Base-by-base conservation (phyloP, 257 asterid species). In the Solanum paucissectum region DNA sequence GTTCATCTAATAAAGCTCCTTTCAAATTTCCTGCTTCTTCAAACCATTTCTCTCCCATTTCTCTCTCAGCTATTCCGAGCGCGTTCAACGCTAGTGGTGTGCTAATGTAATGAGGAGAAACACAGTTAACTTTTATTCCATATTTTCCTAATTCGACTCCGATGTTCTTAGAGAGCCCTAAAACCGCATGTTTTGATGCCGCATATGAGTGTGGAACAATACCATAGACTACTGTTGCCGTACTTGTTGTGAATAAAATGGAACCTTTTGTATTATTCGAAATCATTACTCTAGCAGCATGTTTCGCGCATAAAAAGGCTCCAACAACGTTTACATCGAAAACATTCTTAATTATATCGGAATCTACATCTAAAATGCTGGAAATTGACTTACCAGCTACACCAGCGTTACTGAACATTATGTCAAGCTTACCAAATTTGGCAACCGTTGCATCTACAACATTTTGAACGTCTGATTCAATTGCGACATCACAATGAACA, bases 241-340 rank as follows among this genome's bases (percentile, higher is more conserved):
- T 3, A 55, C 85, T 86, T 25, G 86, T 34, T 0, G 64, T 87
- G 44, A 87, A 87, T 0, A 87, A 6, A 27, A 87, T 81, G 6
- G 18, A 9, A 2, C 86, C 86, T 75, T 75, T 71, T 2, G 13
- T 49, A 20, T 58, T 37, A 2, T 42, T 40, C 2, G 86, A 40
- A 34, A 87, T 87, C 88, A 87, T 87, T 23, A 75, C 88, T 76
- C 85, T 74, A 33, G 77, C 85, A 33, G 88, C 86, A 5, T 87
- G 86, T 10, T 87, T 87, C 12, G 87, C 75, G 16, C 87, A 84
- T 5, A 36, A 52, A 7, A 60, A 36, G 1, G 83, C 34, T 1
- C 87, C 87, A 71, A 23, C 34, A 21, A 86, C 68, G 6, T 86
- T 86, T 21, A 86, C 83, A 29, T 86, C 83, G 5, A 86, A 44